These are phyloP conservation scores for Vanderwaltozyma polyspora DNA, from an alignment of 805 yeast genomes.

Conservation along the genomic window DNA sequence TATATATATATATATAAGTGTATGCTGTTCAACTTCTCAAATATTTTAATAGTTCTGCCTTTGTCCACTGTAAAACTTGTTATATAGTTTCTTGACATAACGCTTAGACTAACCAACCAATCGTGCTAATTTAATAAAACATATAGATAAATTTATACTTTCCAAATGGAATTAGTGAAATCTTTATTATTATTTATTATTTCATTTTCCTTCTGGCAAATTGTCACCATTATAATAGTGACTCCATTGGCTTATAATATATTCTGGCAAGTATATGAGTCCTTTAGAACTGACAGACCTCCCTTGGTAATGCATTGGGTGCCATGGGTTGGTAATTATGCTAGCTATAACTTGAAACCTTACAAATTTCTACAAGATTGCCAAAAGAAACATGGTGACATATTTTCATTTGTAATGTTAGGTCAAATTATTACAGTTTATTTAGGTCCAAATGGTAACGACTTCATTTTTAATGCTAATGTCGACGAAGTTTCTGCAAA, in stretches of 20 bases:
- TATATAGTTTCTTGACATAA: too few species aligned
- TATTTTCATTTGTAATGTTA: conserved; percentile 77
- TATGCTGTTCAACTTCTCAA: background rate
- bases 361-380: conserved; percentile 76
- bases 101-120: too few species aligned
- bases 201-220: conserved; percentile 28
- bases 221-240: conserved; percentile 23
- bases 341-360: conserved; percentile 81
- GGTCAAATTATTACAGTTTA: conserved; percentile 93
- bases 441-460: conserved; percentile 96
- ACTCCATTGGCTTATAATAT: conserved; percentile 54
- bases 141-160: too few species aligned
- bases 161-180: background rate
- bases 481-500: conserved; percentile 87
- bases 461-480: conserved; percentile 86
- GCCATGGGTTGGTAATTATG: conserved; percentile 91
- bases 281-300: conserved; percentile 67
- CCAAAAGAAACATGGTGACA: conserved; percentile 80
- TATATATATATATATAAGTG: background rate
- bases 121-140: too few species aligned
- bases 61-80: too few species aligned
- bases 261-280: conserved; percentile 54
- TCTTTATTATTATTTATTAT: conserved; percentile 9
- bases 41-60: too few species aligned
- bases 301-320: conserved; percentile 87